Evolutionary conservation across 2,329 filamentous ascomycete species (phyloP), one percentile per base, ranked within the genome.

Genomic region (Fragosphaeria purpurea): DNA sequence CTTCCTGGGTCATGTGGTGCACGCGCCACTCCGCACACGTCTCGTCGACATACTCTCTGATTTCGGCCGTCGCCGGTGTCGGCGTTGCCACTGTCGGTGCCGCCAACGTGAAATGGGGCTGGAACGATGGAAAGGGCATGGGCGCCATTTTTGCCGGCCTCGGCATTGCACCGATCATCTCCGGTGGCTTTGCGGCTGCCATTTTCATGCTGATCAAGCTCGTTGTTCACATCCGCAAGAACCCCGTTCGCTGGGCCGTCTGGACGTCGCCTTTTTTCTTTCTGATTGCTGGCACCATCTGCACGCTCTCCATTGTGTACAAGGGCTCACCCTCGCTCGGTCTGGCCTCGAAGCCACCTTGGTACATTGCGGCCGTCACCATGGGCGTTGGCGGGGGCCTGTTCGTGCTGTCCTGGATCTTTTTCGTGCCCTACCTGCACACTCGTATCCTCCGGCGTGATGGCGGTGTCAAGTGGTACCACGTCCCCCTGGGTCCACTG

Each of bases 1-100:
- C 82, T 1, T 70, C 74, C 8, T 89, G 85, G 84, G 83, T 88
- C 44, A 88, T 87, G 83, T 88, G 83, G 83, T 88, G 84, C 65
- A 88, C 84, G 1, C 73, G 75, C 44, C 74, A 88, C 72, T 85
- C 81, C 4, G 82, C 83, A 53, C 85, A 85, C 67, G 82, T 86
- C 58, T 85, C 82, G 0, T 85, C 83, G 1, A 86, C 82, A 32
- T 85, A 86, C 72, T 85, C 82, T 0, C 75, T 86, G 49, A 77
- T 86, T 61, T 85, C 81, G 0, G 75, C 82, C 51, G 74, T 86
- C 40, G 81, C 80, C 52, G 82, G 82, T 67, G 82, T 85, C 41
- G 82, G 82, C 67, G 77, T 86, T 56, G 82, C 83, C 0, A 79
- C 79, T 3, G 80, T 77, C 50, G 83, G 82, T 39, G 80, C 78